phyloP scores from a whole-genome alignment of 768 basidiomycete species.

The Pseudohyphozyma bogoriensis region DNA sequence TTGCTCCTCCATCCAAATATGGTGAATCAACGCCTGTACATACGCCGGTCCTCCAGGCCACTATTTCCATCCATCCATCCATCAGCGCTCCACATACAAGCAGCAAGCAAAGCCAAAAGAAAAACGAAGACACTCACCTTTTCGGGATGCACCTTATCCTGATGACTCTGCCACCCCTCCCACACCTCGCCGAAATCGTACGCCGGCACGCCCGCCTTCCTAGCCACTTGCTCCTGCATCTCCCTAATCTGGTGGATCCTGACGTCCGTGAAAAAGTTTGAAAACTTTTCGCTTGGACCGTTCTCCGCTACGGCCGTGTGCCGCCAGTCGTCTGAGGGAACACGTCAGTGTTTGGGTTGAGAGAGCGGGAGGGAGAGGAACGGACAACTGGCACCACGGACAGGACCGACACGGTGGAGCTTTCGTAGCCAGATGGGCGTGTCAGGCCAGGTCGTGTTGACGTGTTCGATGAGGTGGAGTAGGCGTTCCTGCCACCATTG shows the following conservation, averaged over 20 bases:
- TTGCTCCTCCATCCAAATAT: conserved; percentile 30
- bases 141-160: conserved; percentile 28
- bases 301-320: conserved; percentile 12
- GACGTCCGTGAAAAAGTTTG: conserved; percentile 32
- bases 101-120: background rate
- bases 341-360: background rate
- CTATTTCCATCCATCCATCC: background rate
- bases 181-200: conserved; percentile 31
- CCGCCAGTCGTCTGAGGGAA: conserved; percentile 22
- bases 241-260: conserved; percentile 29
- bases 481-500: conserved; percentile 31
- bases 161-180: conserved; percentile 30
- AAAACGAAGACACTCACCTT: conserved; percentile 4
- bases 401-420: conserved; percentile 29
- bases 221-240: conserved; percentile 30
- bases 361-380: background rate
- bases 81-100: background rate
- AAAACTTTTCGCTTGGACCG: conserved; percentile 14
- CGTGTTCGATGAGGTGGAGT: conserved; percentile 12
- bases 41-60: conserved; percentile 26
- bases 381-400: conserved; percentile 23
- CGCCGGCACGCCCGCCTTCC: conserved; percentile 23
- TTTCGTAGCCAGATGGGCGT: conserved; percentile 26
- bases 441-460: conserved; percentile 25
- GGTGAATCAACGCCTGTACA: conserved; percentile 26